A percentile compares a stretch with the other conserved stretches of the same genome.
phyloP scores from a whole-genome alignment of 2,329 filamentous ascomycete genomes.

The Chaetoscypha palmicola region DNA sequence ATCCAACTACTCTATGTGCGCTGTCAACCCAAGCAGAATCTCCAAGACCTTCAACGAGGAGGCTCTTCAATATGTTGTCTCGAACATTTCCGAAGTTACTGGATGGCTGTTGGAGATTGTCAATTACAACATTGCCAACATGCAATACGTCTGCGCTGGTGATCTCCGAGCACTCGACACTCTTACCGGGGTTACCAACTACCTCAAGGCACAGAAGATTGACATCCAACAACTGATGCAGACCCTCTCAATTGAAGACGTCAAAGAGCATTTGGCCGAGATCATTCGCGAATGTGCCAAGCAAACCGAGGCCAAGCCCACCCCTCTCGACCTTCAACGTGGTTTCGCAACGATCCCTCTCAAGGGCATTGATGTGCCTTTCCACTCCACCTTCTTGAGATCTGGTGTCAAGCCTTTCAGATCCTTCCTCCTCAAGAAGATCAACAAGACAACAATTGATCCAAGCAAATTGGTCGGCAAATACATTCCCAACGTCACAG shows the following conservation, averaged over 20 bases:
- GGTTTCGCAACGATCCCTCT: constrained; percentile 97
- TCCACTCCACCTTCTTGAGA: constrained; percentile 97
- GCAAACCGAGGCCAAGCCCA: constrained; percentile 81
- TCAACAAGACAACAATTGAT: constrained; percentile 98
- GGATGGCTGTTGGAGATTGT: constrained; percentile 97
- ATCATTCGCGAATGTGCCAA: constrained; percentile 87
- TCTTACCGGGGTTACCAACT: constrained; percentile 69
- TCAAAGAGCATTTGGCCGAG: constrained; percentile 80
- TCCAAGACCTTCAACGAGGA: constrained; percentile 98
- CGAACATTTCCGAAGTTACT: constrained; percentile 89
- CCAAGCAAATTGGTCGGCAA: constrained; percentile 95
- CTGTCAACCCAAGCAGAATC: constrained; percentile 96
- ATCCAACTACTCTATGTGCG: constrained; percentile 99
- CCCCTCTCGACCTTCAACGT: constrained; percentile 81
- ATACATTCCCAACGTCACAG: constrained; percentile 98
- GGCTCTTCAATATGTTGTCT: constrained; percentile 91
- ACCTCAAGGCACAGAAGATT: constrained; percentile 92
- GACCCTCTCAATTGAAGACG: constrained; percentile 78
- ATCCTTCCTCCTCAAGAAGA: constrained; percentile 98
- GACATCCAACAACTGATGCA: constrained; percentile 91
- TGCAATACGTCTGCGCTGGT: constrained; percentile 68
- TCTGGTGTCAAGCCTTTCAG: constrained; percentile 99
- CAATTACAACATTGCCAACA: constrained; percentile 77
- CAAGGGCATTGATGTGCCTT: constrained; percentile 94
- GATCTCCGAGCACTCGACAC: constrained; percentile 66